These are phyloP conservation scores for Brachypodium distachyon DNA, from an alignment of 202 grass and related monocot genomes.

Conservation along the genomic window DNA sequence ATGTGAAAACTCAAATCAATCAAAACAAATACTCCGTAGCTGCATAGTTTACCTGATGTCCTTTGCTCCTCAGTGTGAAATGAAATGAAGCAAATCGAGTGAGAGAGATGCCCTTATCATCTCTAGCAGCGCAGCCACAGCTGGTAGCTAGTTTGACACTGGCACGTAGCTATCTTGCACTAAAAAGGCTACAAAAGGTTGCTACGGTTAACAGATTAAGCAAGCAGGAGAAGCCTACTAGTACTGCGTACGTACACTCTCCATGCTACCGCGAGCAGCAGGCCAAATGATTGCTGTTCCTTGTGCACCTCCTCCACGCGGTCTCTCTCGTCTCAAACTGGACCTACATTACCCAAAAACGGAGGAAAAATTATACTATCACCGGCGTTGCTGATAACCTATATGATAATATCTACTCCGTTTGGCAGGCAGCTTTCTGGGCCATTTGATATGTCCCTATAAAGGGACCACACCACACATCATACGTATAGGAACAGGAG, in stretches of 20 bases:
- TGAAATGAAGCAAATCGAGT: background rate
- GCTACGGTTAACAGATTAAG: background rate
- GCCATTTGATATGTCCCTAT: background rate
- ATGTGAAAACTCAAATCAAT: background rate
- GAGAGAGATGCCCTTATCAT: background rate
- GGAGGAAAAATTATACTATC: background rate
- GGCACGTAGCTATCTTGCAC: background rate
- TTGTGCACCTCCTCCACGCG: background rate
- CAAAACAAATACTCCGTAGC: too few relatives aligned
- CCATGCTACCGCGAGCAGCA: background rate
- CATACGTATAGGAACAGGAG: background rate
- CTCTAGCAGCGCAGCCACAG: background rate
- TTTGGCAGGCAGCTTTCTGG: constrained; percentile 24
- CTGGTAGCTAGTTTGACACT: constrained; percentile 15
- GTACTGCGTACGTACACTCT: background rate
- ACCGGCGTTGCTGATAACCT: background rate
- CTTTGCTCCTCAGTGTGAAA: background rate
- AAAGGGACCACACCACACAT: background rate
- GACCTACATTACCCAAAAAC: background rate
- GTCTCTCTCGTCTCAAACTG: background rate
- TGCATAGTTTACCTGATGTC: background rate
- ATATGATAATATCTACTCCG: constrained; percentile 3
- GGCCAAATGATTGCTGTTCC: constrained; percentile 24
- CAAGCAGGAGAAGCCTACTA: background rate
- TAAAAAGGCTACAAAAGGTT: background rate